Evolutionary conservation across 1,139 yeast genomes (phyloP), one percentile per base, ranked within the genome.

Genomic region (Yamadazyma songkhlaensis): DNA sequence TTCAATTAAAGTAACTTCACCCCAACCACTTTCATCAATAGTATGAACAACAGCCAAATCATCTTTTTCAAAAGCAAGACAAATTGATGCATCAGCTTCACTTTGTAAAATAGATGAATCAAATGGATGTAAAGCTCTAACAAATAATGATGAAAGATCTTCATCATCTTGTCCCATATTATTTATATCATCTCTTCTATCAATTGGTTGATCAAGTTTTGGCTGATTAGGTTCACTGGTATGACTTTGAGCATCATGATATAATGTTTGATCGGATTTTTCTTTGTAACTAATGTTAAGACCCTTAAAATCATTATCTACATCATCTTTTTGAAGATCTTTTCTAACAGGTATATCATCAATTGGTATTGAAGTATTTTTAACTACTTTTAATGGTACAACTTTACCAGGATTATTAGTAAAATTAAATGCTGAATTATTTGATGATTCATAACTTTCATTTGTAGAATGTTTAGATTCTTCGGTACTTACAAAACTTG

Each of bases 21-120:
- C 97, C 98, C 98, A 92, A 2, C 97, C 98, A 12, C 96, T 84
- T 38, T 85, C 82, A 59, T 92, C 97, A 23, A 89, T 79, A 8
- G 90, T 79, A 57, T 90, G 96, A 6, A 92, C 85, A 55, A 88
- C 84, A 0, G 92, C 95, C 41, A 88, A 66, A 51, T 89, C 97
- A 44, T 81, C 79, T 50, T 79, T 83, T 22, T 77, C 79, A 57
- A 92, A 90, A 0, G 95, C 82, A 22, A 92, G 69, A 58, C 97
- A 92, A 29, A 88, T 84, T 1, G 89, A 77, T 2, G 85, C 75
- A 46, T 80, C 95, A 46, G 77, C 77, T 41, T 74, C 75, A 14
- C 81, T 68, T 50, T 81, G 81, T 36, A 88, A 65, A 0, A 88
- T 66, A 0, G 76, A 53, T 0, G 96, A 75, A 53, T 86, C 89